Conservation (phyloP, 2,329 filamentous ascomycete genomes). For the Cadophora gregata region DNA sequence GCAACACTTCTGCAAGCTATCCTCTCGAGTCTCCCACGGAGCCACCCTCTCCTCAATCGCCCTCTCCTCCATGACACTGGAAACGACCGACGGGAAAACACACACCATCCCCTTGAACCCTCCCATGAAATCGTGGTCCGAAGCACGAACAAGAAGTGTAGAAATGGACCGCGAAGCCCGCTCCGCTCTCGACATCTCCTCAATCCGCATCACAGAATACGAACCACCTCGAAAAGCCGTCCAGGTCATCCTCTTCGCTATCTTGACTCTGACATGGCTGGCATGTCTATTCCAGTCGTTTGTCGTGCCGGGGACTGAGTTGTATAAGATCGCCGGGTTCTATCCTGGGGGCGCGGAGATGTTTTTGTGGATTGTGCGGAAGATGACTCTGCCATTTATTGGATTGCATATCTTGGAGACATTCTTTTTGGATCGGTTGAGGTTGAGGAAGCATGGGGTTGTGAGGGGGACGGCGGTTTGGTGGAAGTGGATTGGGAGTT, state of each 20-base stretch:
- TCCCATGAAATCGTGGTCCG: constrained; percentile 69
- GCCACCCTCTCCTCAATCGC: constrained; percentile 71
- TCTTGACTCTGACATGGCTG: constrained; percentile 60
- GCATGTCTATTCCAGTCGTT: constrained; percentile 56
- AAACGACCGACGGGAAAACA: constrained; percentile 53
- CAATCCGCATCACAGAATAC: constrained; percentile 50
- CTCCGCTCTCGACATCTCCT: constrained; percentile 61
- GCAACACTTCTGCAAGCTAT: constrained; percentile 70
- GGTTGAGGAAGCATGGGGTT: constrained; percentile 56
- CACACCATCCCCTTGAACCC: constrained; percentile 70
- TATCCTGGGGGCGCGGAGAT: constrained; percentile 64
- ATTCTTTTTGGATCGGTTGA: constrained; percentile 55
- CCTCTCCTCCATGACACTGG: constrained; percentile 66
- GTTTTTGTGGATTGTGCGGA: constrained; percentile 63
- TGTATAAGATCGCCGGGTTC: constrained; percentile 54
- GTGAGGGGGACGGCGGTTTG: constrained; percentile 52
- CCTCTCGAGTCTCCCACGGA: constrained; percentile 58
- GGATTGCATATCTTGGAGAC: constrained; percentile 70
- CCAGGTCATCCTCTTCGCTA: constrained; percentile 59
- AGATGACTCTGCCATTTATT: constrained; percentile 64
- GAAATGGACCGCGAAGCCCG: constrained; percentile 72
- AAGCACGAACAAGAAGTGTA: constrained; percentile 73
- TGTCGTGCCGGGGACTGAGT: constrained; percentile 57
- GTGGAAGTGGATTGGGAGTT: constrained; percentile 59
- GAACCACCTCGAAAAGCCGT: constrained; percentile 40